Evolutionary conservation across 257 asterid species (phyloP).

Genomic region (Misopates orontium): DNA sequence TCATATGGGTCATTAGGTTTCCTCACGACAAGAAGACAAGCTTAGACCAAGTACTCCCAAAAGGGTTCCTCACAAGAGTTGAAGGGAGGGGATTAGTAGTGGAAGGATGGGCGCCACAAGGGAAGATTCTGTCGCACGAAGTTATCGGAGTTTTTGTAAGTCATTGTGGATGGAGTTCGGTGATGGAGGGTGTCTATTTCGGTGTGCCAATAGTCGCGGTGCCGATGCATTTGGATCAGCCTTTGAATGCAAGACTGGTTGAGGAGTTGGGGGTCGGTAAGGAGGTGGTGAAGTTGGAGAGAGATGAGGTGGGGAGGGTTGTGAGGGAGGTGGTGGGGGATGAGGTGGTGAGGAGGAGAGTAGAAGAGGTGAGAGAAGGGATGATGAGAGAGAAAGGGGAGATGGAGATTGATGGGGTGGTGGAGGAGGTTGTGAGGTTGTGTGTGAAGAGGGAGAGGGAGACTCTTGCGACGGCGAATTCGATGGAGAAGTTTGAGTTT

Average conservation of each 20-base stretch:
- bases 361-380: slow-evolving; percentile 32
- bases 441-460: slow-evolving; percentile 33
- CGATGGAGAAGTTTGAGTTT: slow-evolving; percentile 14
- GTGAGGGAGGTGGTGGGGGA: slow-evolving; percentile 27
- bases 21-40: slow-evolving; percentile 15
- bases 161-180: slow-evolving; percentile 51
- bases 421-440: slow-evolving; percentile 42
- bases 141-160: slow-evolving; percentile 42
- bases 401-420: slow-evolving; percentile 43
- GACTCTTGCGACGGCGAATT: slow-evolving; percentile 27
- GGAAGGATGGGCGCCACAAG: slow-evolving; percentile 51
- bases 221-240: slow-evolving; percentile 37
- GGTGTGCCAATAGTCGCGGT: slow-evolving; percentile 39
- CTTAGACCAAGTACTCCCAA: slow-evolving; percentile 29
- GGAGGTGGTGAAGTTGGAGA: slow-evolving; percentile 36
- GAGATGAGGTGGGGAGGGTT: slow-evolving; percentile 29
- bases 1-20: slow-evolving; percentile 38
- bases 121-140: slow-evolving; percentile 31
- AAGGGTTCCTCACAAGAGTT: slow-evolving; percentile 38
- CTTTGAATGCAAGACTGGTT: slow-evolving; percentile 29
- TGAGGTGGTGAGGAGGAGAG: neutral
- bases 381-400: slow-evolving; percentile 39
- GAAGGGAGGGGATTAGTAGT: slow-evolving; percentile 37
- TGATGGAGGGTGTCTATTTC: slow-evolving; percentile 32
- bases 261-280: slow-evolving; percentile 39